A percentile compares a stretch with the other conserved stretches of the same genome.
Evolutionary conservation across 345 rosid species (phyloP).

Genomic region (Euphorbia tirucalli): DNA sequence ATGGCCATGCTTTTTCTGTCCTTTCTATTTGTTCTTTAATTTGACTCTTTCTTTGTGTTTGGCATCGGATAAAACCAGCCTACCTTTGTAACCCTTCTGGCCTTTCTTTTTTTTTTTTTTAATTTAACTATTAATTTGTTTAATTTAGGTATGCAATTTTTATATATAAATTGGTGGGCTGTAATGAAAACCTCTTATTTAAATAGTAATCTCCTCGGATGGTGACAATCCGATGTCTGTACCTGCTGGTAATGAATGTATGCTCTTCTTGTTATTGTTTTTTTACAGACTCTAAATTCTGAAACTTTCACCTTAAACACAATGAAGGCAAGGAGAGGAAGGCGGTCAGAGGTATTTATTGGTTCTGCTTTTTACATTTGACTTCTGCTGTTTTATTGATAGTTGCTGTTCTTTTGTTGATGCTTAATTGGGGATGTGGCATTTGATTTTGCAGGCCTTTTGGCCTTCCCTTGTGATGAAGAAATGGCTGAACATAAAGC

Average conservation of each 20-base stretch:
- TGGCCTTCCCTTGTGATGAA: constrained; percentile 97
- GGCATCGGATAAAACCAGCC: constrained; percentile 34
- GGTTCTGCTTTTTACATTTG: constrained; percentile 15
- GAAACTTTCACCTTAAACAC: constrained; percentile 16
- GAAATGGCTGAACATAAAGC: constrained; percentile 94
- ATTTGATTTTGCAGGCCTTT: constrained; percentile 50
- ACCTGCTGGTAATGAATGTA: constrained; percentile 19
- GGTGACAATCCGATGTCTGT: constrained; percentile 12
- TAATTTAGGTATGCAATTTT: not conserved
- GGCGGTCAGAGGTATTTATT: constrained; percentile 61
- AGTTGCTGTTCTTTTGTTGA: constrained; percentile 10
- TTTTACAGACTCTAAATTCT: not conserved
- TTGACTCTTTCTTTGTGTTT: constrained; percentile 46
- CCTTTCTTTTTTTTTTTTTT: not conserved
- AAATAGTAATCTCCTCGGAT: constrained; percentile 35
- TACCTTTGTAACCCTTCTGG: constrained; percentile 17
- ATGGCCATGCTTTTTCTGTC: constrained; percentile 45
- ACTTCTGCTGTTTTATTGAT: constrained; percentile 5
- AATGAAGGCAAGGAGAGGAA: constrained; percentile 64
- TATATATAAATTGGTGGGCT: constrained; percentile 7
- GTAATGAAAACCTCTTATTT: constrained; percentile 26
- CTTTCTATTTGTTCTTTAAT: constrained; percentile 38
- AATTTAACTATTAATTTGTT: too few species aligned
- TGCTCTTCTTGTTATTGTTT: not conserved
- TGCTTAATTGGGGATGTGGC: constrained; percentile 17